Conservation (phyloP, 257 asterid species). For the Solanum medicagineum region DNA sequence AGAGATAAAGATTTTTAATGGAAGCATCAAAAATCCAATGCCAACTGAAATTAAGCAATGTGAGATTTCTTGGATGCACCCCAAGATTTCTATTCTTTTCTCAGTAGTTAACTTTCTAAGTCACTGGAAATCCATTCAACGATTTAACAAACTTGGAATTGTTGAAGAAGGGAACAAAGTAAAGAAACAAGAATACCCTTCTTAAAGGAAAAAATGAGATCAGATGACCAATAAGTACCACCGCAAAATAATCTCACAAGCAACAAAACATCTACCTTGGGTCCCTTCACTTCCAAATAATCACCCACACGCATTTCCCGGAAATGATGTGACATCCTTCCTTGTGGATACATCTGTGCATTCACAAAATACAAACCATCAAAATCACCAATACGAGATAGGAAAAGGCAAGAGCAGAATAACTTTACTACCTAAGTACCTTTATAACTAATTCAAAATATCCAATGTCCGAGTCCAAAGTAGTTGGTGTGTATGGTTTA, state of each 20-base stretch:
- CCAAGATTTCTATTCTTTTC: not conserved
- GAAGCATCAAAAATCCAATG: not conserved
- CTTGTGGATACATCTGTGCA: slow-evolving; percentile 96
- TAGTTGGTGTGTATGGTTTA: slow-evolving; percentile 94
- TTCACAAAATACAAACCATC: not conserved
- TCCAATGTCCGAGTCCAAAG: slow-evolving; percentile 97
- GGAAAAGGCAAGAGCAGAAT: not conserved
- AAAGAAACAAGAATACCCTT: not conserved
- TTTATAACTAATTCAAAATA: slow-evolving; percentile 85
- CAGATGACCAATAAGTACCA: not conserved
- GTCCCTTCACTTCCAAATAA: slow-evolving; percentile 85
- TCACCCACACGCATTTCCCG: slow-evolving; percentile 90
- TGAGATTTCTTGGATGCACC: not conserved
- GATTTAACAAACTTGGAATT: not conserved
- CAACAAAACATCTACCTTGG: slow-evolving; percentile 52
- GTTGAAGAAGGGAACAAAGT: not conserved
- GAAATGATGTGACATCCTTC: slow-evolving; percentile 98
- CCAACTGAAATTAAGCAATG: not conserved
- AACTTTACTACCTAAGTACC: slow-evolving; percentile 21
- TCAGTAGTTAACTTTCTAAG: not conserved
- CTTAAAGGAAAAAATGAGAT: not conserved
- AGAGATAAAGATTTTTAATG: not conserved
- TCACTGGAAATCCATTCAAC: not conserved
- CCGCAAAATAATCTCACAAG: not conserved
- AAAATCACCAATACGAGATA: slow-evolving; percentile 4